Conservation (phyloP, 495 filamentous ascomycete genomes). For the Choiromyces venosus region DNA sequence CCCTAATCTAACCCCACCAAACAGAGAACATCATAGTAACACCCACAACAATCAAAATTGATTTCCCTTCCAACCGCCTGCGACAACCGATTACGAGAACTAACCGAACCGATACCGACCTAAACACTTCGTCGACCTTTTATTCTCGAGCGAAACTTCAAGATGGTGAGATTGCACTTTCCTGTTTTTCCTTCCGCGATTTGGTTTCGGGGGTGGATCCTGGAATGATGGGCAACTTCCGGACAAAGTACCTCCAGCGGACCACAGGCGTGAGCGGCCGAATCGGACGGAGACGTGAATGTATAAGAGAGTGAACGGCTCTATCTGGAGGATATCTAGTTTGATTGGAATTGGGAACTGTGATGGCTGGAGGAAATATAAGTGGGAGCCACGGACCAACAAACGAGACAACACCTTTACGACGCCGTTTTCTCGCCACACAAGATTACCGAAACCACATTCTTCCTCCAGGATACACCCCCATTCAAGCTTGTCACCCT, state of each 20-base stretch:
- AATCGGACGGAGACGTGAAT: neutral
- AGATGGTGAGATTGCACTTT: conserved; percentile 29
- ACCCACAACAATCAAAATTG: conserved; percentile 29
- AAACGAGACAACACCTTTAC: neutral
- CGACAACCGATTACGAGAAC: conserved; percentile 32
- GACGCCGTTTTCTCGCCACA: neutral
- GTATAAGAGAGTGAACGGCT: neutral
- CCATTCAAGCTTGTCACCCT: neutral
- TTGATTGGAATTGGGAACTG: neutral
- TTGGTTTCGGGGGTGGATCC: neutral
- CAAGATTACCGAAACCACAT: neutral
- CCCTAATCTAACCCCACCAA: conserved; percentile 27
- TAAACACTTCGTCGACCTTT: conserved; percentile 20
- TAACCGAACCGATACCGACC: conserved; percentile 26
- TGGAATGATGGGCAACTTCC: neutral
- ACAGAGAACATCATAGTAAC: conserved; percentile 20
- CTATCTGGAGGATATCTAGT: neutral
- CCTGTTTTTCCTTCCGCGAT: neutral
- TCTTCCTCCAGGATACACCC: neutral
- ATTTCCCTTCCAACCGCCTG: conserved; percentile 14
- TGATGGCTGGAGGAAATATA: neutral
- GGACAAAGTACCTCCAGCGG: neutral
- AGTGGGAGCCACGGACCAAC: neutral
- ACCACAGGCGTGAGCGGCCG: neutral
- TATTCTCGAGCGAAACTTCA: conserved; percentile 6